Percentiles rank a stretch among this genome's conserved stretches.
Conservation (phyloP, 202 grass and related monocot genomes). For the Zoysia matrella region DNA sequence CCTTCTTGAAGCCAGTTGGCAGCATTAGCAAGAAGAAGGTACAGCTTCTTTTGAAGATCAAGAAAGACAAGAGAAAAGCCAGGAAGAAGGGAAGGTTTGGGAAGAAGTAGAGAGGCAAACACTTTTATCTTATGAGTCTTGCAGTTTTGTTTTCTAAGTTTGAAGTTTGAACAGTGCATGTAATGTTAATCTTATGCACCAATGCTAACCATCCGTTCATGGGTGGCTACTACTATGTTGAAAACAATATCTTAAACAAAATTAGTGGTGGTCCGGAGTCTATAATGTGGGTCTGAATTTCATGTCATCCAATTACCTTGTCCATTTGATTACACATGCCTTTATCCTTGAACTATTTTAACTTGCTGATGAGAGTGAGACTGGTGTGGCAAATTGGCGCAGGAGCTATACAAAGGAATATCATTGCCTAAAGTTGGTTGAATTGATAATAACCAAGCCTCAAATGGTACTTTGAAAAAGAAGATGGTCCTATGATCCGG, state of each 20-base stretch:
- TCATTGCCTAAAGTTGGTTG: neutral
- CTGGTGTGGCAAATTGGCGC: neutral
- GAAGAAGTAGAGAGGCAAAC: slow-evolving; percentile 40
- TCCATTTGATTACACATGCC: neutral
- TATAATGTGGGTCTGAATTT: neutral
- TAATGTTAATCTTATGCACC: neutral
- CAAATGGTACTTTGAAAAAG: neutral
- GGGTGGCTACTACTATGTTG: slow-evolving; percentile 14
- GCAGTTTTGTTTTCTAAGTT: slow-evolving; percentile 49
- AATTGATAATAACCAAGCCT: neutral
- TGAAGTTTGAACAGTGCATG: slow-evolving; percentile 20
- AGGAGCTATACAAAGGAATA: too few species aligned
- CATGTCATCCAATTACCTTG: too few species aligned
- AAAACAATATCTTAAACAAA: neutral
- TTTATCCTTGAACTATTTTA: neutral
- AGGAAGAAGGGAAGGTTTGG: slow-evolving; percentile 69
- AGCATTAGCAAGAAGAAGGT: slow-evolving; percentile 91
- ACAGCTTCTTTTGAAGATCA: slow-evolving; percentile 71
- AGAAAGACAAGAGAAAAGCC: slow-evolving; percentile 76
- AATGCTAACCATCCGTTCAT: slow-evolving; percentile 29
- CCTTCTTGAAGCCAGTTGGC: slow-evolving; percentile 70
- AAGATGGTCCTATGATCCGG: neutral
- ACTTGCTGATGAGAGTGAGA: neutral
- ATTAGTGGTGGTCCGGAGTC: neutral
- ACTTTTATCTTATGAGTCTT: slow-evolving; percentile 6